Conservation (phyloP, 2,329 filamentous ascomycete species). For the Lomentospora prolificans region DNA sequence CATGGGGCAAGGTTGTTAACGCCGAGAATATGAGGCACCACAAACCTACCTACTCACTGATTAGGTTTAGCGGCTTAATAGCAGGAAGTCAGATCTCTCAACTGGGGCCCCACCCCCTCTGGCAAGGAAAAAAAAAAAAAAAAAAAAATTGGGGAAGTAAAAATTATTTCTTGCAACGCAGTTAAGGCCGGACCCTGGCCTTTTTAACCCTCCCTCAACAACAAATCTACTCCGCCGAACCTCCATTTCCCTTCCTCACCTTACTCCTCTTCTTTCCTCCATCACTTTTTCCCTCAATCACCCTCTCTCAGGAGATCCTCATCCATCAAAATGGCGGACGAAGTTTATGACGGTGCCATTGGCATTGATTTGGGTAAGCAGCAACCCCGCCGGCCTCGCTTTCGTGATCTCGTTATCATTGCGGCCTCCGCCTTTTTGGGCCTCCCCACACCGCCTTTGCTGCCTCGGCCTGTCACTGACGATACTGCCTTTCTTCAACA, state of each 20-base stretch:
- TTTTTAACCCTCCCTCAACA: constrained; percentile 8
- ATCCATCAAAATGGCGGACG: constrained; percentile 70
- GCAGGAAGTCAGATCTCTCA: background rate
- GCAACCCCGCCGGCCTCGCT: background rate
- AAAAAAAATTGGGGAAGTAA: constrained; percentile 5
- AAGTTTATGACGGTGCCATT: constrained; percentile 99
- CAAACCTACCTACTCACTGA: background rate
- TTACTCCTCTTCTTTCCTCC: constrained; percentile 13
- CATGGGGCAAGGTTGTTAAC: background rate
- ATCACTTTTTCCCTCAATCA: constrained; percentile 8
- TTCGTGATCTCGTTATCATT: background rate
- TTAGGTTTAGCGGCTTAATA: background rate
- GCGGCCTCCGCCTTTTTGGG: constrained; percentile 10
- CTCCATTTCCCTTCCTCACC: constrained; percentile 15
- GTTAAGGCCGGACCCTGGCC: background rate
- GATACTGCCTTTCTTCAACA: constrained; percentile 26
- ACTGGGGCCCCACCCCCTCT: background rate
- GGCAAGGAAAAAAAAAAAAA: constrained; percentile 6
- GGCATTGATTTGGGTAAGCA: constrained; percentile 97
- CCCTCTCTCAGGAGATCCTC: constrained; percentile 4
- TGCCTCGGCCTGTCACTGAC: constrained; percentile 5
- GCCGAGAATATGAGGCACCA: background rate
- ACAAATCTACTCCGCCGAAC: constrained; percentile 14
- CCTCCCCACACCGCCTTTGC: constrained; percentile 1
- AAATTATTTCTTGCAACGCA: background rate